phyloP scores from a whole-genome alignment of 2,329 filamentous ascomycete genomes.

The Cryphonectria naterciae region DNA sequence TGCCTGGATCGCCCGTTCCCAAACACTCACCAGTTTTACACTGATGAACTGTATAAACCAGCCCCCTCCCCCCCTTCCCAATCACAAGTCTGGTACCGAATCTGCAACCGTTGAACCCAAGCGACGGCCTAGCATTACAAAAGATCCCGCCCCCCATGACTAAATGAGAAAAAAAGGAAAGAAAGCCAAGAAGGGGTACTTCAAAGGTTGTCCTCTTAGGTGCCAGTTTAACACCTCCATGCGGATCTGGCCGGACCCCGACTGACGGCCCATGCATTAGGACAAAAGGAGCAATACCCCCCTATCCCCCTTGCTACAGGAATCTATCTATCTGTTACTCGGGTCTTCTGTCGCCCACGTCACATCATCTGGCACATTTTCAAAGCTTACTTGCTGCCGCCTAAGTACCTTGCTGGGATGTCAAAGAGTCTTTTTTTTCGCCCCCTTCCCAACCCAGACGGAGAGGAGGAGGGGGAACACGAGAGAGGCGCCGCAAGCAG shows the following conservation, averaged over 20 bases:
- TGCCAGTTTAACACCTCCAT: neutral
- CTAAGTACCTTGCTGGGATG: neutral
- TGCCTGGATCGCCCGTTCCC: neutral
- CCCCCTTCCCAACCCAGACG: neutral
- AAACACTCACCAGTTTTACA: neutral
- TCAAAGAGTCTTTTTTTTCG: neutral
- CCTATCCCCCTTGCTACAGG: neutral
- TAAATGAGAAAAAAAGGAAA: neutral
- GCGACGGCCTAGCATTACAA: neutral
- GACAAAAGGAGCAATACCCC: neutral
- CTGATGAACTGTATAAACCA: neutral
- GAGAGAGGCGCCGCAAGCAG: neutral
- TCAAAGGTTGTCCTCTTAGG: neutral
- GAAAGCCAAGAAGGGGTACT: neutral
- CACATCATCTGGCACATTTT: neutral
- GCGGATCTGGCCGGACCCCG: neutral
- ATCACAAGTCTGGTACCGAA: neutral
- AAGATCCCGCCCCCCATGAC: neutral
- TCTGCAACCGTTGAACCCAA: neutral
- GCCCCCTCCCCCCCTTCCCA: too few species aligned
- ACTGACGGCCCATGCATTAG: neutral
- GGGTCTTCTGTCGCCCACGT: neutral
- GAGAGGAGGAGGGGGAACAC: neutral
- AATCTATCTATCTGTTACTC: slow-evolving; percentile 6
- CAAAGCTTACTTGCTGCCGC: neutral